These are phyloP conservation scores for Suillus paluster DNA, from an alignment of 768 basidiomycete species.

Conservation along the genomic window DNA sequence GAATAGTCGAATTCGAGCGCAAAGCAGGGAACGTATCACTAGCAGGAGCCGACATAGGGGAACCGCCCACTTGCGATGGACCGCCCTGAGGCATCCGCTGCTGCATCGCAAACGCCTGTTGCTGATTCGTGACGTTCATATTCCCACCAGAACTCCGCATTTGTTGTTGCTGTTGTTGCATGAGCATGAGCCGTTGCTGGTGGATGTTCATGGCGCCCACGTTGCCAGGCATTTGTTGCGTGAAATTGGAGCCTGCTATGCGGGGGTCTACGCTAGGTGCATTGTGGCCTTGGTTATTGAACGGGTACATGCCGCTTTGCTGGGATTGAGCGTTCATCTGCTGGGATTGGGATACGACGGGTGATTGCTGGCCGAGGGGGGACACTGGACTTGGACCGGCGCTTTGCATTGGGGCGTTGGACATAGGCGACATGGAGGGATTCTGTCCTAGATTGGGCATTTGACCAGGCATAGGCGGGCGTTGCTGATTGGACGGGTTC, in stretches of 20 bases:
- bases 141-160: slow-evolving; percentile 32
- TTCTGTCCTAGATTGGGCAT: slow-evolving; percentile 36
- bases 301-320: slow-evolving; percentile 39
- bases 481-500: slow-evolving; percentile 26
- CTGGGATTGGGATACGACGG: slow-evolving; percentile 32
- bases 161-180: too few species aligned
- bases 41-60: slow-evolving; percentile 47
- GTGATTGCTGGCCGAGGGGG: slow-evolving; percentile 32
- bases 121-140: slow-evolving; percentile 37
- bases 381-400: slow-evolving; percentile 35
- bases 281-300: slow-evolving; percentile 24
- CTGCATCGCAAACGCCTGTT: slow-evolving; percentile 41
- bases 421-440: slow-evolving; percentile 27
- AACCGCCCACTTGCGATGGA: slow-evolving; percentile 40
- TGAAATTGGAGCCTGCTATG: slow-evolving; percentile 30
- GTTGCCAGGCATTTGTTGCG: slow-evolving; percentile 33
- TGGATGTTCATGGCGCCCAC: slow-evolving; percentile 33
- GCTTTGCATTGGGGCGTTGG: slow-evolving; percentile 30
- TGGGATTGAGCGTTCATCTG: slow-evolving; percentile 32
- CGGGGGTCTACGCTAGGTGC: slow-evolving; percentile 36
- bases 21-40: slow-evolving; percentile 52
- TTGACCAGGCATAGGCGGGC: slow-evolving; percentile 27
- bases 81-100: slow-evolving; percentile 50
- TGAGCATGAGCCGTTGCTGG: slow-evolving; percentile 50
- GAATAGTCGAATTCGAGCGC: slow-evolving; percentile 64